Evolutionary conservation across 495 filamentous ascomycete genomes (phyloP).

Genomic region (Ramalina intermedia): DNA sequence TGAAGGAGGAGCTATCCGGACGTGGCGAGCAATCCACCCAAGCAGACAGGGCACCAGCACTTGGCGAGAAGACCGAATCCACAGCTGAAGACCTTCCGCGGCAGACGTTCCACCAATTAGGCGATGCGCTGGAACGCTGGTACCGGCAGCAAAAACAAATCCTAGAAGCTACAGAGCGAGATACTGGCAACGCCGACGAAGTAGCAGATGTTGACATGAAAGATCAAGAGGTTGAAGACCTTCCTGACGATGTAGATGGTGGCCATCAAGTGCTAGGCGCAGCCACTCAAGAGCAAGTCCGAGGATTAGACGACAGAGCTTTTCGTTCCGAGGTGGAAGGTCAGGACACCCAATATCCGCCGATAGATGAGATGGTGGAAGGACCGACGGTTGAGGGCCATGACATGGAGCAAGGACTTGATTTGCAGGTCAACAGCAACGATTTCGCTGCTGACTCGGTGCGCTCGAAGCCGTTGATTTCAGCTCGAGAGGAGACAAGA

Average conservation of each 20-base stretch:
- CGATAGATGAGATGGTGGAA: constrained; percentile 44
- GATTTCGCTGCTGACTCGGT: too few relatives aligned
- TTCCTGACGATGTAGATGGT: constrained; percentile 59
- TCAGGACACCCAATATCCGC: constrained; percentile 36
- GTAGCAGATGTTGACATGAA: constrained; percentile 45
- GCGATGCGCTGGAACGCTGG: constrained; percentile 87
- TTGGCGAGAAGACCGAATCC: too few relatives aligned
- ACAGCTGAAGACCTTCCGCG: background rate
- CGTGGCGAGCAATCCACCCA: too few relatives aligned
- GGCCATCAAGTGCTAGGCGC: constrained; percentile 86
- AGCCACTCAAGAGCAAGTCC: constrained; percentile 73
- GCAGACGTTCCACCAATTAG: constrained; percentile 78
- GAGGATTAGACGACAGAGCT: constrained; percentile 69
- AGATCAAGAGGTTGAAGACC: constrained; percentile 73
- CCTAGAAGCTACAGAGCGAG: constrained; percentile 46
- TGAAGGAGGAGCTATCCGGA: too few relatives aligned
- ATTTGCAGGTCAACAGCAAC: too few relatives aligned
- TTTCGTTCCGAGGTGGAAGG: constrained; percentile 55
- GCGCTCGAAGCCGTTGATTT: too few relatives aligned
- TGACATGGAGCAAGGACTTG: constrained; percentile 10
- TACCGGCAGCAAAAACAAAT: constrained; percentile 74
- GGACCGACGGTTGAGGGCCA: constrained; percentile 25
- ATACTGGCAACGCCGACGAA: constrained; percentile 35
- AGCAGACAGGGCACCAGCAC: too few relatives aligned
- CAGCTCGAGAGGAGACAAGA: too few relatives aligned